Evolutionary conservation across 768 basidiomycete species (phyloP).

Genomic region (Amanita exitialis): DNA sequence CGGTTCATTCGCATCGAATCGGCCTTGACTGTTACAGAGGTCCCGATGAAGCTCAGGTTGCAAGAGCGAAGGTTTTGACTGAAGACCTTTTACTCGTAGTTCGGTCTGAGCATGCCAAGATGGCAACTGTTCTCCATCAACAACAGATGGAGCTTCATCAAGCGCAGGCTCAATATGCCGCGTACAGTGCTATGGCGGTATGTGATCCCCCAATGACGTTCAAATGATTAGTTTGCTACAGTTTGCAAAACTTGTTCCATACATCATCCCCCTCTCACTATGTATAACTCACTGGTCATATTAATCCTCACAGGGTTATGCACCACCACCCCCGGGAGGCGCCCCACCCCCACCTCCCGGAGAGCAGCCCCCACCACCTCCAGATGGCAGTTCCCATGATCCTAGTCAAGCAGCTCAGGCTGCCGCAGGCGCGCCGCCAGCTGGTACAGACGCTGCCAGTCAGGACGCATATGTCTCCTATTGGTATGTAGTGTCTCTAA

Average conservation of each 20-base stretch:
- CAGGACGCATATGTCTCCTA: conserved; percentile 48
- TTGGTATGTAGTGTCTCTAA: conserved; percentile 31
- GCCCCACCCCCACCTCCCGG: conserved; percentile 47
- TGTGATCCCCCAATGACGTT: conserved; percentile 18
- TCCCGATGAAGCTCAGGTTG: conserved; percentile 81
- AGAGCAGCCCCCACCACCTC: conserved; percentile 33
- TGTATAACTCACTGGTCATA: conserved; percentile 1
- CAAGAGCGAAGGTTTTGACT: conserved; percentile 77
- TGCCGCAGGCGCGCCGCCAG: conserved; percentile 8
- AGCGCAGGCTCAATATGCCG: conserved; percentile 73
- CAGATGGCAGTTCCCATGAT: conserved; percentile 27
- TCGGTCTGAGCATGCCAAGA: conserved; percentile 77
- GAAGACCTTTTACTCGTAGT: conserved; percentile 91
- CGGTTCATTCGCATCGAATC: not conserved
- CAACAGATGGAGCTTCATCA: conserved; percentile 86
- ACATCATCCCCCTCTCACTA: not conserved
- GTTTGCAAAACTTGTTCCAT: conserved; percentile 4
- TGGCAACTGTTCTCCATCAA: conserved; percentile 49
- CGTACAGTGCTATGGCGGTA: conserved; percentile 54
- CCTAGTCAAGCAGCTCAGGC: conserved; percentile 3
- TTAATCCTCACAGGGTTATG: conserved; percentile 25
- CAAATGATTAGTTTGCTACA: not conserved
- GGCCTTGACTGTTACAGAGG: conserved; percentile 28
- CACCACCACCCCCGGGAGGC: conserved; percentile 40
- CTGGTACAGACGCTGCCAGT: conserved; percentile 13